Evolutionary conservation across 257 asterid genomes (phyloP).

Genomic region (Gentiana dahurica): DNA sequence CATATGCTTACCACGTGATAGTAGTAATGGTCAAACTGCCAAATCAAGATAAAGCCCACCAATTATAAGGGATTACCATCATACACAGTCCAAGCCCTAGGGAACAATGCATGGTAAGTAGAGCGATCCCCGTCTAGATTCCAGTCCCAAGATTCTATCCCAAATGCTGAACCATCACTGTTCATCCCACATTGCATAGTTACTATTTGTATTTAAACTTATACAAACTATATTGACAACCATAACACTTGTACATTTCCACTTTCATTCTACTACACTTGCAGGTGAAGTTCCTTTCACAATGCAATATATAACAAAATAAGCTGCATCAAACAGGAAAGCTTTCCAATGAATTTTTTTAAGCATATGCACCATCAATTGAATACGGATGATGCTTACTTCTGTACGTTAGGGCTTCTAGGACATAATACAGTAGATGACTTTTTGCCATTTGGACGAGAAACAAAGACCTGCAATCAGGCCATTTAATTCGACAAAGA

Average conservation of each 20-base stretch:
- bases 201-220: slow-evolving; percentile 10
- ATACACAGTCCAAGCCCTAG: slow-evolving; percentile 98
- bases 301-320: not conserved
- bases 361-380: slow-evolving; percentile 4
- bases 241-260: not conserved
- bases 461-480: slow-evolving; percentile 65
- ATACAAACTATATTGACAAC: not conserved
- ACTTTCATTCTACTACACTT: slow-evolving; percentile 5
- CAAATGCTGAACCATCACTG: slow-evolving; percentile 68
- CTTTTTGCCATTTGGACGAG: slow-evolving; percentile 60
- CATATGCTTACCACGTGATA: slow-evolving; percentile 4
- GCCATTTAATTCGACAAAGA: slow-evolving; percentile 2
- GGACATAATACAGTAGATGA: slow-evolving; percentile 79
- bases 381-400: slow-evolving; percentile 32
- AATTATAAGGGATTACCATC: slow-evolving; percentile 44
- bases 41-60: slow-evolving; percentile 10
- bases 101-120: slow-evolving; percentile 89
- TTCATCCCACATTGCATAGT: slow-evolving; percentile 20
- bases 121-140: slow-evolving; percentile 53
- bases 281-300: not conserved
- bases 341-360: slow-evolving; percentile 7
- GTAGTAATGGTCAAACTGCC: slow-evolving; percentile 11
- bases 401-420: slow-evolving; percentile 33
- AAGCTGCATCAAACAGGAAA: not conserved
- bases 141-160: slow-evolving; percentile 99